Evolutionary conservation across 177 flowering plant genomes (phyloP).

Genomic region (Telopea speciosissima): DNA sequence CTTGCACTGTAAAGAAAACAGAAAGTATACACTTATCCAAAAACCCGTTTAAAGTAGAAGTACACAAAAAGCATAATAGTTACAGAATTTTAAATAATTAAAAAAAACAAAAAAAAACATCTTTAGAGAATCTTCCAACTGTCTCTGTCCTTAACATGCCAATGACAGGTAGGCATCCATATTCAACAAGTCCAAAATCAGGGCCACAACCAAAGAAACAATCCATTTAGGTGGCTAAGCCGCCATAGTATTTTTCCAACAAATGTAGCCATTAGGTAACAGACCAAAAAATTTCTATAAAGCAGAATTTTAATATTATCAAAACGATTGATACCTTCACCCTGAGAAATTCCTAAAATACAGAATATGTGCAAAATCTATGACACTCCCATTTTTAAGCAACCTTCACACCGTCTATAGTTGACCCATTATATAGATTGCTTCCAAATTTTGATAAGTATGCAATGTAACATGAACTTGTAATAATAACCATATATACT

Average conservation of each 20-base stretch:
- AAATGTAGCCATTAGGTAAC: neutral
- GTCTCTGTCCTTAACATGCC: neutral
- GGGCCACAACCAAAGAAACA: neutral
- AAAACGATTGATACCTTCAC: neutral
- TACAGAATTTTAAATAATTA: neutral
- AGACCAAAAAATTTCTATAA: neutral
- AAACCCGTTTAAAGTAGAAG: neutral
- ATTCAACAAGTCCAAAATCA: neutral
- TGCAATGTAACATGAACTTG: too few relatives aligned
- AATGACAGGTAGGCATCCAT: neutral
- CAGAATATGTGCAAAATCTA: too few relatives aligned
- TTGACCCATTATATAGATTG: too few relatives aligned
- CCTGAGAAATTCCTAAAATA: neutral
- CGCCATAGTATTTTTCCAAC: neutral
- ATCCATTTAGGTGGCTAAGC: neutral
- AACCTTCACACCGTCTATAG: too few relatives aligned
- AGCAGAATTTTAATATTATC: neutral
- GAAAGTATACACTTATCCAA: neutral
- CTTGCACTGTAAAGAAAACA: slow-evolving; percentile 49
- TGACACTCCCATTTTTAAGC: too few relatives aligned
- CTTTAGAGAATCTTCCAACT: neutral
- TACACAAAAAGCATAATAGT: neutral
- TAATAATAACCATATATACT: too few relatives aligned
- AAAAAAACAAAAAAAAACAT: neutral
- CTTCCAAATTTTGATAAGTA: too few relatives aligned